Evolutionary conservation across 352 stramenopile species (phyloP).

Genomic region (Peronosclerospora sorghi): DNA sequence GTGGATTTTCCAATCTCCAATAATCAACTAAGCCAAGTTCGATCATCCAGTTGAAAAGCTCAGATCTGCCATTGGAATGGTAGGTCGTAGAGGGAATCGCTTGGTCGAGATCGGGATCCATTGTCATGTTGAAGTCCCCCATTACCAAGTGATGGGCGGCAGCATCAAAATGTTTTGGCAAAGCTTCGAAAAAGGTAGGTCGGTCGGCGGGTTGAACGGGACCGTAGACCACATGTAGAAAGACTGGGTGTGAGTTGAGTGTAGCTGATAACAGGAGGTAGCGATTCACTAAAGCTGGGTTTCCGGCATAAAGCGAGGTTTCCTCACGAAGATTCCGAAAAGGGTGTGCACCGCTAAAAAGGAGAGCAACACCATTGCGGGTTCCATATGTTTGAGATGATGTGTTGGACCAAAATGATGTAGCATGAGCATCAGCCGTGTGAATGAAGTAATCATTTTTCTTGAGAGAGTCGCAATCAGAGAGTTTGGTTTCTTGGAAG

Average conservation of each 20-base stretch:
- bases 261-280: background rate
- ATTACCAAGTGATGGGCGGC: slow-evolving; percentile 1
- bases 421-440: background rate
- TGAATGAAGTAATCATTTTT: background rate
- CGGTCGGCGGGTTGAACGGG: background rate
- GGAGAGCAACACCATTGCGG: background rate
- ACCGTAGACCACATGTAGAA: too few species aligned
- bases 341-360: background rate
- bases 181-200: background rate
- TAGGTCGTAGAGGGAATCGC: background rate
- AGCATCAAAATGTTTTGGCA: background rate
- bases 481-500: slow-evolving; percentile 7
- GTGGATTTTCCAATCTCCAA: background rate
- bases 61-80: background rate
- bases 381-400: background rate
- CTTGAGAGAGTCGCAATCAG: background rate
- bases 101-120: slow-evolving; percentile 4
- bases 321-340: background rate
- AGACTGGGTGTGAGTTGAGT: background rate
- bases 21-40: background rate
- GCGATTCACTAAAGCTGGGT: background rate
- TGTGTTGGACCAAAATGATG: background rate
- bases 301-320: background rate
- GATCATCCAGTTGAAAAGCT: slow-evolving; percentile 1
- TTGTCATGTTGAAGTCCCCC: slow-evolving; percentile 1